Evolutionary conservation across 176 grass and related monocot species (phyloP), one percentile per base, ranked within the genome.

Genomic region (Oryza coarctata): DNA sequence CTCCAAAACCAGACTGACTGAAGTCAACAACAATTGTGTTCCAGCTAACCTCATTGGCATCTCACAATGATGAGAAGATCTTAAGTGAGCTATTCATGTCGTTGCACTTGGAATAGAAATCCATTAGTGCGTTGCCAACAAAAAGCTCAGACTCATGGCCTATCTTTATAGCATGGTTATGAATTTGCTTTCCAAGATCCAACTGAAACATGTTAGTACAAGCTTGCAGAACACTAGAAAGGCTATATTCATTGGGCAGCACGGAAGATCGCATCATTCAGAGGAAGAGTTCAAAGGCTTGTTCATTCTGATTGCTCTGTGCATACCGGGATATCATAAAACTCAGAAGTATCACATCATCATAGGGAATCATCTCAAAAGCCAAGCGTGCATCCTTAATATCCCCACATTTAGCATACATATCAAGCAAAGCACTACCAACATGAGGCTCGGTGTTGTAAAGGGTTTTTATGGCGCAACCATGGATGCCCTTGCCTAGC

Each of bases 11-110:
- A 80, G 78, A 79, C 36, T 86, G 87, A 18, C 82, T 73, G 65
- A 68, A 95, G 17, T 87, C 93, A 23, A 95, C 90, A 35, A 95
- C 92, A 44, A 95, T 33, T 33, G 89, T 95, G 63, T 92, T 95
- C 93, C 90, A 95, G 81, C 85, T 95, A 39, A 95, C 93, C 83
- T 90, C 87, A 68, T 92, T 95, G 31, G 75, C 68, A 73, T 90
- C 38, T 43, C 2, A 30, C 36, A 95, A 66, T 36, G 25, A 61
- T n/a, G 76, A 68, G 38, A 88, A 88, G 50, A 88, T 50, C 63
- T 74, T 43, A 61, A 88, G 82, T 70, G 87, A 90, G 32, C 83
- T 83, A 65, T 92, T 81, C 75, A 92, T 92, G 55, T 90, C 76
- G 17, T 69, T 83, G 81, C 93, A 95, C 69, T 95, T 95, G 4